These are phyloP conservation scores for Magnusiomyces paraingens DNA, from an alignment of 1,139 yeast species.

Conservation along the genomic window DNA sequence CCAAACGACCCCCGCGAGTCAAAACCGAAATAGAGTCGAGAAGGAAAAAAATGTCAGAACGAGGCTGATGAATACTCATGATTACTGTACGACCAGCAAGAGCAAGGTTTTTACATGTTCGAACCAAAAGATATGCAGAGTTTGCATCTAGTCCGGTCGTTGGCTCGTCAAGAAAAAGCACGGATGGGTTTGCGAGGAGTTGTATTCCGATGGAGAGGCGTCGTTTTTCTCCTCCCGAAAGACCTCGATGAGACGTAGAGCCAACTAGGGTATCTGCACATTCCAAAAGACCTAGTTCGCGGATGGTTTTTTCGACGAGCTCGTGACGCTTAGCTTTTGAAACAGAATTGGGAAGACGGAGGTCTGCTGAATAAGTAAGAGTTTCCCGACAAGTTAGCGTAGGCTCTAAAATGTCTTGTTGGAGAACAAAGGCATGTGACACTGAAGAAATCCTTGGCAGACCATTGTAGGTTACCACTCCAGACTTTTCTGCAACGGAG, in stretches of 20 bases:
- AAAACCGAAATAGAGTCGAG: constrained; percentile 69
- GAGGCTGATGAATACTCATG: constrained; percentile 78
- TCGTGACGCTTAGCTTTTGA: constrained; percentile 38
- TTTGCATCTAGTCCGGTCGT: constrained; percentile 84
- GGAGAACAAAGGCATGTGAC: constrained; percentile 65
- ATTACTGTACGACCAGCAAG: constrained; percentile 64
- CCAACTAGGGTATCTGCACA: constrained; percentile 54
- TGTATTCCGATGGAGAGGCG: constrained; percentile 75
- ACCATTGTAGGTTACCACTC: constrained; percentile 38
- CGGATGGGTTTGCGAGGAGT: constrained; percentile 65
- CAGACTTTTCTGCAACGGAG: constrained; percentile 21
- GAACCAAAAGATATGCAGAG: constrained; percentile 61
- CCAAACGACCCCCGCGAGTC: constrained; percentile 58
- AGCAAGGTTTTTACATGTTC: constrained; percentile 52
- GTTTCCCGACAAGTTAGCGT: constrained; percentile 69
- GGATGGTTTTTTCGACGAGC: constrained; percentile 53
- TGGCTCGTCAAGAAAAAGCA: constrained; percentile 79
- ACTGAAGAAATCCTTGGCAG: constrained; percentile 31
- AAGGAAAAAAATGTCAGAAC: constrained; percentile 63
- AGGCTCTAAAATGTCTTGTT: constrained; percentile 68
- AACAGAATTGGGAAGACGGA: constrained; percentile 46
- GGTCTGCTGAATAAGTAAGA: constrained; percentile 60
- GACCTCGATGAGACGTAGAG: constrained; percentile 43
- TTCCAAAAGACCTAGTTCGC: constrained; percentile 55
- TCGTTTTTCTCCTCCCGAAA: constrained; percentile 84